phyloP scores from a whole-genome alignment of 1,139 yeast species.

The Kurtzmaniella natalensis region DNA sequence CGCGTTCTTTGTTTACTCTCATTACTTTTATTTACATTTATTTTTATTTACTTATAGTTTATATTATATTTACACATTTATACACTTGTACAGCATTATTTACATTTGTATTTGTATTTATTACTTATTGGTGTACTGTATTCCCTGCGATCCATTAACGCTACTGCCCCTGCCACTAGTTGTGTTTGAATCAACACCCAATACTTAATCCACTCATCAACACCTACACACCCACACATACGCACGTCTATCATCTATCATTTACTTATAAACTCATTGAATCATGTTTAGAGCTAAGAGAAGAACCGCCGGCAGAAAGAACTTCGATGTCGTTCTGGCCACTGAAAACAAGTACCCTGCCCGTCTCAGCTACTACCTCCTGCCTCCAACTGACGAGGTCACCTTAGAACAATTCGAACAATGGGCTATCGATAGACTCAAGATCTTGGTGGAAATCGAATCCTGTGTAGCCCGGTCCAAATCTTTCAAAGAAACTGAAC shows the following conservation, averaged over 20 bases:
- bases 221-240: slow-evolving; percentile 1
- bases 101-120: no score
- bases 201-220: neutral
- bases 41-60: no score
- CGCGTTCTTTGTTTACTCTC: slow-evolving; percentile 2
- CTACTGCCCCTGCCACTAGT: no score
- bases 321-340: slow-evolving; percentile 48
- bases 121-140: no score
- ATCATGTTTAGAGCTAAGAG: slow-evolving; percentile 71
- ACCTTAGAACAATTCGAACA: slow-evolving; percentile 88
- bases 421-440: slow-evolving; percentile 92
- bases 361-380: slow-evolving; percentile 62
- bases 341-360: slow-evolving; percentile 12
- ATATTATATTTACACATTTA: no score
- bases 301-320: slow-evolving; percentile 70
- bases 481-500: slow-evolving; percentile 60
- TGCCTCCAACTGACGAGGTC: slow-evolving; percentile 79
- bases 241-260: slow-evolving; percentile 1
- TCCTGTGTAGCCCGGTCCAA: slow-evolving; percentile 66
- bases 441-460: slow-evolving; percentile 80
- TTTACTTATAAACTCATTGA: neutral
- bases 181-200: no score
- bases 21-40: slow-evolving; percentile 1
- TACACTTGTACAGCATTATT: no score
- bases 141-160: no score